Evolutionary conservation across 2,329 filamentous ascomycete species (phyloP), one percentile per base, ranked within the genome.

Genomic region (Teratosphaeria zuluensis): DNA sequence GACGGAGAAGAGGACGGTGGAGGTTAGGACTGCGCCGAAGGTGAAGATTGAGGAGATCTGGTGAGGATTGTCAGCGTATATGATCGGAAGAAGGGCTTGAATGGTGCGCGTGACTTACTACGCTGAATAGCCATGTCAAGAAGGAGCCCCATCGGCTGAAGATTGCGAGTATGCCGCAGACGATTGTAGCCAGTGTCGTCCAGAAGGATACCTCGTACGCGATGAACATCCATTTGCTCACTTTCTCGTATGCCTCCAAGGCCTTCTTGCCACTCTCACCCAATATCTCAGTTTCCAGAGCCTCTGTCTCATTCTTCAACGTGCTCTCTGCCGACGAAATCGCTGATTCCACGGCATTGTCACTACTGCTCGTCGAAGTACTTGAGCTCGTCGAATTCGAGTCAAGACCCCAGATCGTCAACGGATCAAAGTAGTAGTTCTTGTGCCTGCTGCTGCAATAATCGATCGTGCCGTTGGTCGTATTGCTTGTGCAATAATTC

Each of bases 71-170:
- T 53, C 19, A n/a, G 28, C 7, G 14, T 52, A 9, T 12, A 33
- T 5, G 54, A 55, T 38, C 8, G 19, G 30, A 58, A 16, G 35
- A 5, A 6, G 11, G 24, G 35, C 24, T 35, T 78, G 53, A 19
- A 31, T 30, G 77, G 16, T 2, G 30, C 46, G 21, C 19, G 48
- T 24, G 75, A 69, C 87, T 80, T 69, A 92, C 76, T 53, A 81
- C 77, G 24, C 88, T 85, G 61, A 94, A 76, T 61, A 97, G 76
- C 73, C 87, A 95, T 51, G 90, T 95, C 60, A 90, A 75, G 73
- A 94, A 89, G 56, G 88, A 91, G 56, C 92, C 85, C 76, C 84
- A 85, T 64, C 90, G 84, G 61, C 86, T 90, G 82, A 87, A 95
- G 74, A 89, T 87, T 63, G 91, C 87, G 63, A 92, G 86, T 70